These are phyloP conservation scores for Strobilomyces dryophilus DNA, from an alignment of 768 basidiomycete genomes.

Conservation along the genomic window DNA sequence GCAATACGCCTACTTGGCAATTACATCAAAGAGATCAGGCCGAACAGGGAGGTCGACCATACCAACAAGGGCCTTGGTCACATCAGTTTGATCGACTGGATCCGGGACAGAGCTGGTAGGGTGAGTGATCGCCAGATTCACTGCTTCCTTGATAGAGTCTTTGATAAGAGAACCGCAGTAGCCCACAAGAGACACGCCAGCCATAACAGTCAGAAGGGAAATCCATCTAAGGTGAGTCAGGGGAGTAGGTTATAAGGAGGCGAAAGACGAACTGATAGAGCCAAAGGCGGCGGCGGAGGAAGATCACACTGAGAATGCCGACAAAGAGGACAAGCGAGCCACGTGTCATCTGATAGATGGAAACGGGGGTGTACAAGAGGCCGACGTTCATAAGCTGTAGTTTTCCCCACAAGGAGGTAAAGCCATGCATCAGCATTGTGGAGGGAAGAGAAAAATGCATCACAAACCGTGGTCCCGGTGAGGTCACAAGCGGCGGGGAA, in stretches of 20 bases:
- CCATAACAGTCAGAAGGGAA: conserved; percentile 84
- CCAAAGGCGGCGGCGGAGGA: conserved; percentile 81
- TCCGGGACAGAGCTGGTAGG: conserved; percentile 36
- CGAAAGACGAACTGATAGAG: conserved; percentile 70
- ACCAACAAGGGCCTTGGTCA: conserved; percentile 75
- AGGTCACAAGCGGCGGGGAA: conserved; percentile 88
- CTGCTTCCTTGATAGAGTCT: conserved; percentile 53
- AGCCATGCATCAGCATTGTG: conserved; percentile 17
- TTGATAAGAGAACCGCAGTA: conserved; percentile 87
- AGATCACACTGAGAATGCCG: conserved; percentile 84
- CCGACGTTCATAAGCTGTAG: conserved; percentile 88
- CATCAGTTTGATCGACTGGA: conserved; percentile 53
- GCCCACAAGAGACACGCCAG: conserved; percentile 81
- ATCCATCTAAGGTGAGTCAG: conserved; percentile 60
- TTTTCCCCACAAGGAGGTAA: conserved; percentile 9
- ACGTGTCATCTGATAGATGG: conserved; percentile 95
- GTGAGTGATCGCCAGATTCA: conserved; percentile 15
- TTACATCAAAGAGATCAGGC: conserved; percentile 16
- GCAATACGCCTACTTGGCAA: conserved; percentile 64
- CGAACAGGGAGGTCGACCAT: conserved; percentile 10
- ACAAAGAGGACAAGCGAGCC: conserved; percentile 94
- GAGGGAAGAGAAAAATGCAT: conserved; percentile 11
- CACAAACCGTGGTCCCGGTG: conserved; percentile 81
- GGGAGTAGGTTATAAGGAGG: conserved; percentile 1
- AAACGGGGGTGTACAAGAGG: conserved; percentile 92